Evolutionary conservation across 1,284 basidiomycete species (phyloP).

Genomic region (Naganishia albida): DNA sequence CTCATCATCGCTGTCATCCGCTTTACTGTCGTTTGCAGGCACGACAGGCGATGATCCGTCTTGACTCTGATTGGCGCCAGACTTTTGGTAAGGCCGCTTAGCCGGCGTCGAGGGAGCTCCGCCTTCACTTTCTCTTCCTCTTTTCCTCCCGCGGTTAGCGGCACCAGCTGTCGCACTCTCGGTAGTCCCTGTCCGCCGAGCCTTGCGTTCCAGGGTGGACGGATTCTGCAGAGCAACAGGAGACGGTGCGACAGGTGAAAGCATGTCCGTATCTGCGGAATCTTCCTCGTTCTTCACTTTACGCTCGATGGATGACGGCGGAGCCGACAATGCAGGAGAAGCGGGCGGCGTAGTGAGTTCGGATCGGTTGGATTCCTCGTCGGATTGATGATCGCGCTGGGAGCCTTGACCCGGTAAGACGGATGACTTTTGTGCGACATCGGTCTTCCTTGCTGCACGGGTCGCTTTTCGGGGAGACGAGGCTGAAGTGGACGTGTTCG

Average conservation of each 20-base stretch:
- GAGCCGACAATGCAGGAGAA: conserved; percentile 6
- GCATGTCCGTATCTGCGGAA: conserved; percentile 6
- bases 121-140: conserved; percentile 17
- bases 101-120: conserved; percentile 11
- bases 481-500: not conserved
- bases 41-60: conserved; percentile 30
- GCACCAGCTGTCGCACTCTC: not conserved
- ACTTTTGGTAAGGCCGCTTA: conserved; percentile 17
- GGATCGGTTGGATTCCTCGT: conserved; percentile 14
- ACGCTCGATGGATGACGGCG: conserved; percentile 1
- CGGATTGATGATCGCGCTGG: not conserved
- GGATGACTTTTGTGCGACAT: not conserved
- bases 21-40: conserved; percentile 13
- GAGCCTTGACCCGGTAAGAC: not conserved
- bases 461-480: not conserved
- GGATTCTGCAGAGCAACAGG: not conserved
- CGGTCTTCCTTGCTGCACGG: not conserved
- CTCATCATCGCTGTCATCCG: conserved; percentile 13
- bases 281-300: conserved; percentile 22
- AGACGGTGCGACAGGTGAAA: not conserved
- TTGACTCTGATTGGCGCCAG: conserved; percentile 18
- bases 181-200: not conserved
- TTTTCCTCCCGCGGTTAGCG: conserved; percentile 12
- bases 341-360: conserved; percentile 23
- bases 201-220: not conserved